Conservation (phyloP, 1,139 yeast species). For the Debaryomyces subglobosus region DNA sequence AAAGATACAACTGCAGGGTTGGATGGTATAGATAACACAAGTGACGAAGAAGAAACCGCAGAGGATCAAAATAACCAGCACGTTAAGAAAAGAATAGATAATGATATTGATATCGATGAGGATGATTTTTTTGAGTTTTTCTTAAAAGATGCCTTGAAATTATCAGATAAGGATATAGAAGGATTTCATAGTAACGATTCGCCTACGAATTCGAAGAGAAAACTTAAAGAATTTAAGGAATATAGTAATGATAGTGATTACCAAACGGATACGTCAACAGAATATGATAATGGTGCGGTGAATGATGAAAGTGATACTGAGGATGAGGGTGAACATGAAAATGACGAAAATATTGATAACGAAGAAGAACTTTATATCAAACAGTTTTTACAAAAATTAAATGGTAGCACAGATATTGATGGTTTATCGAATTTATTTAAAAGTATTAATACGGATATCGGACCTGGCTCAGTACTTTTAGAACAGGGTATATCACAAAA, state of each 20-base stretch:
- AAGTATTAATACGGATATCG: slow-evolving; percentile 9
- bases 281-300: slow-evolving; percentile 21
- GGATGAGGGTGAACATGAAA: slow-evolving; percentile 6
- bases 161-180: slow-evolving; percentile 42
- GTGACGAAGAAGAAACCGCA: slow-evolving; percentile 11
- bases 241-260: slow-evolving; percentile 27
- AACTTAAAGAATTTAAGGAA: slow-evolving; percentile 12
- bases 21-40: slow-evolving; percentile 13
- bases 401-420: slow-evolving; percentile 6
- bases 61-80: slow-evolving; percentile 11
- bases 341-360: slow-evolving; percentile 15
- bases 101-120: slow-evolving; percentile 47
- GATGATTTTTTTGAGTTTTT: slow-evolving; percentile 68
- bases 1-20: slow-evolving; percentile 14
- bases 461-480: slow-evolving; percentile 12
- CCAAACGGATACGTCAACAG: slow-evolving; percentile 18
- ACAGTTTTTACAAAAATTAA: slow-evolving; percentile 6
- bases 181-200: slow-evolving; percentile 13
- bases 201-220: slow-evolving; percentile 10
- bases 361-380: slow-evolving; percentile 6
- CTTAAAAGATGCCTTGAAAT: slow-evolving; percentile 52
- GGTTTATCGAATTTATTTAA: slow-evolving; percentile 10
- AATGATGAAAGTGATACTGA: slow-evolving; percentile 14
- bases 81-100: slow-evolving; percentile 14
- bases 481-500: slow-evolving; percentile 9